Percentiles rank a stretch among this genome's conserved stretches.
Conservation (phyloP, 768 basidiomycete species). For the Russula vinacea region DNA sequence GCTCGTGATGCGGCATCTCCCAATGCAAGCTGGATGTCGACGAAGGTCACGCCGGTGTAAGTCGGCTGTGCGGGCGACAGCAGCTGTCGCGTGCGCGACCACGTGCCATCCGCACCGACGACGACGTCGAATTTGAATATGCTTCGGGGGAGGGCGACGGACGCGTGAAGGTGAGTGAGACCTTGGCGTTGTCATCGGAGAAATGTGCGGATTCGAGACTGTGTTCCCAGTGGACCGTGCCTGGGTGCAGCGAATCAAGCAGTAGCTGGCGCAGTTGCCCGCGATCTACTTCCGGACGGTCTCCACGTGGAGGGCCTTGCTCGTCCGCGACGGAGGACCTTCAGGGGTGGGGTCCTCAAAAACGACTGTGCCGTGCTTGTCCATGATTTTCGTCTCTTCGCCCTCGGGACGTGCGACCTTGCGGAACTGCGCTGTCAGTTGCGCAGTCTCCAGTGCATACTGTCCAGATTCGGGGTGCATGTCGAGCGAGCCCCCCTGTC, state of each 20-base stretch:
- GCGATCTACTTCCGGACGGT: conserved; percentile 19
- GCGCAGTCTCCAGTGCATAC: conserved; percentile 9
- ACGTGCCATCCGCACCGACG: conserved; percentile 44
- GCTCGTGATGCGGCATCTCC: background rate
- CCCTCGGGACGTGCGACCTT: conserved; percentile 16
- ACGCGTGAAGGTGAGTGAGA: no score
- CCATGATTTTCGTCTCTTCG: conserved; percentile 5
- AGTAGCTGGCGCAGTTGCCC: conserved; percentile 20
- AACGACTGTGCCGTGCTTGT: conserved; percentile 6
- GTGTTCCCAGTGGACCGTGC: conserved; percentile 13
- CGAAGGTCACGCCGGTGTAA: conserved; percentile 37
- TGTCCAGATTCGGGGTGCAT: conserved; percentile 34
- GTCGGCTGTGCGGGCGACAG: conserved; percentile 36
- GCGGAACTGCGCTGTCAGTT: conserved; percentile 14
- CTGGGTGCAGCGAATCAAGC: conserved; percentile 14
- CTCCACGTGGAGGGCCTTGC: background rate
- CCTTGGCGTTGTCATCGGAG: conserved; percentile 6
- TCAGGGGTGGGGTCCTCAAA: background rate
- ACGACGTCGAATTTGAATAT: conserved; percentile 30
- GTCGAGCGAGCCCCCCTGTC: conserved; percentile 45
- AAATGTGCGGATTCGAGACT: conserved; percentile 1
- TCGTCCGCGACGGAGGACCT: background rate
- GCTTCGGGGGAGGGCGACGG: background rate
- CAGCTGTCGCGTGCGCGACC: conserved; percentile 40
- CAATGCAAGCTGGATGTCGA: conserved; percentile 31